Percentiles rank a stretch among this genome's conserved stretches.
Conservation (phyloP, 495 filamentous ascomycete genomes). For the Annulohypoxylon moriforme region DNA sequence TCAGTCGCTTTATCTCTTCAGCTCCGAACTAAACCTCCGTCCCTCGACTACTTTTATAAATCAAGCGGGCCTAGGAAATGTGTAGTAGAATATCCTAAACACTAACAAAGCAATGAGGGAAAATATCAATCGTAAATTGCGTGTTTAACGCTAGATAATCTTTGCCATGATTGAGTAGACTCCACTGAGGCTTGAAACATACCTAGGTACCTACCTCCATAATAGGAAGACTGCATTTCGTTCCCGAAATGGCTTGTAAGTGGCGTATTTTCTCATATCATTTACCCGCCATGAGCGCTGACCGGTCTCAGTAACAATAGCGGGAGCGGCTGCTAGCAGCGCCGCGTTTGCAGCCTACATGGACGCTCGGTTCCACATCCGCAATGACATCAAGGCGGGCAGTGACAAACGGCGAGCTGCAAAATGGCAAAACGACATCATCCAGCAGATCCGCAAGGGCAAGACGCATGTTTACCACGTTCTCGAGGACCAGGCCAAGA, state of each 20-base stretch:
- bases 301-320: slow-evolving; percentile 19
- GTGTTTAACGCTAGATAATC: neutral
- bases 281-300: neutral
- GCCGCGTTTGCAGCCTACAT: slow-evolving; percentile 34
- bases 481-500: slow-evolving; percentile 48
- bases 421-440: slow-evolving; percentile 23
- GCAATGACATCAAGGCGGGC: slow-evolving; percentile 44
- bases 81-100: neutral
- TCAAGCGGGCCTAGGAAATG: neutral
- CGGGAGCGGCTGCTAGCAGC: slow-evolving; percentile 29
- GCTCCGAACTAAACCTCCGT: neutral
- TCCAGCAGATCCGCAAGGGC: slow-evolving; percentile 24
- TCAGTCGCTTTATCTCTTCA: neutral
- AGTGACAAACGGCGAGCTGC: slow-evolving; percentile 12
- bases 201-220: neutral
- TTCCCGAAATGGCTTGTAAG: slow-evolving; percentile 34
- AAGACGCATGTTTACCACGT: slow-evolving; percentile 46
- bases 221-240: neutral
- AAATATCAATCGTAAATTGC: neutral
- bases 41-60: neutral
- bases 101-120: neutral
- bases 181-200: neutral
- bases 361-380: slow-evolving; percentile 43
- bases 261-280: neutral
- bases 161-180: neutral